Base-by-base conservation (phyloP, 2,329 filamentous ascomycete species). In the Cytospora piceicola region DNA sequence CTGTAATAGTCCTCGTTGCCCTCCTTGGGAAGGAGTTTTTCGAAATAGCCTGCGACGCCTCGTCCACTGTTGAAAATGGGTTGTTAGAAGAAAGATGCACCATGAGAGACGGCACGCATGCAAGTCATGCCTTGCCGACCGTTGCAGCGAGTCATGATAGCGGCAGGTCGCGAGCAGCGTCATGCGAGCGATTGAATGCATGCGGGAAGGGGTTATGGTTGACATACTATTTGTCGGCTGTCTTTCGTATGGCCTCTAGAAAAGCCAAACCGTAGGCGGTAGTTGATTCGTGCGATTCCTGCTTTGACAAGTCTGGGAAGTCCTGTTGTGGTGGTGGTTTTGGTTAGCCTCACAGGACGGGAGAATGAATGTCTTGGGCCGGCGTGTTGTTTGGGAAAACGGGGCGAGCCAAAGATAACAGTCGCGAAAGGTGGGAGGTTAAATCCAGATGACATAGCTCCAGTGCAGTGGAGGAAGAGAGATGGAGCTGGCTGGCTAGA, bases 161-260 rank as follows among this genome's bases (percentile, higher is more conserved):
- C n/a, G 63, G 62, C 49, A 53, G 42, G 52, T 49, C 29, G 58
- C 54, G 61, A 32, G 61, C 42, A 42, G 29, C 60, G 52, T 59
- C 36, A 60, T 55, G 63, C 53, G 58, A 15, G 27, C 57, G 29
- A 39, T 36, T 34, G 24, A 63, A 30, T 55, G 53, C 32, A 36
- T 29, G 42, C 12, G 27, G 46, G 36, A 55, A n/a, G 62, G 49
- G 32, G 55, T 30, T 51, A 60, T 53, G 29, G 54, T 64, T 55
- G 57, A 81, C 85, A 73, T 83, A 94, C 92, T 85, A 91, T 80
- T 96, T 96, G 77, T 96, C 93, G 69, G 88, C 87, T 27, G 91
- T 92, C 69, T 86, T 84, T 71, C 89, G 89, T 73, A 96, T 86
- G 73, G 89, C 88, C 62, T 92, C 88, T 54, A 96, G 80, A 73